These are phyloP conservation scores for Magnolia kwangsiensis DNA, from an alignment of 164 flowering plant species.

Conservation along the genomic window DNA sequence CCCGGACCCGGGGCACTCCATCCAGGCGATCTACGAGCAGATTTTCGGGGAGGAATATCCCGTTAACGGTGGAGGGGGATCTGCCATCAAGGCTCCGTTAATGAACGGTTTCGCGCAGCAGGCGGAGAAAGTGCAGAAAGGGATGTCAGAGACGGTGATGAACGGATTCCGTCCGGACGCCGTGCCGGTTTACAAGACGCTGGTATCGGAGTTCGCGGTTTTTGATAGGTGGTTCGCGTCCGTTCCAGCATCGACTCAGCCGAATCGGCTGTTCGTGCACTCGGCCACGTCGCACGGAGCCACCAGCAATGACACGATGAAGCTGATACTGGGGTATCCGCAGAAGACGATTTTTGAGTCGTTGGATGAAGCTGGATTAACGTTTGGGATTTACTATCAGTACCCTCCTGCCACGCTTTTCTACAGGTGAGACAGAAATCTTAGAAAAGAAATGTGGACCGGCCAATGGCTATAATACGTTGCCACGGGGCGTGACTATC, in stretches of 20 bases:
- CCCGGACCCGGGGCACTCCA: slow-evolving; percentile 77
- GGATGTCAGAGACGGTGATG: slow-evolving; percentile 61
- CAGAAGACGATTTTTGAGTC: slow-evolving; percentile 87
- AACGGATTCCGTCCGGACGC: slow-evolving; percentile 65
- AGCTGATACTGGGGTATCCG: slow-evolving; percentile 52
- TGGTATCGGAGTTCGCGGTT: slow-evolving; percentile 61
- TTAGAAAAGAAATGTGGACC: too few species aligned
- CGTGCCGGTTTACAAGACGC: slow-evolving; percentile 57
- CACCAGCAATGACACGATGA: slow-evolving; percentile 42
- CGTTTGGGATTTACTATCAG: slow-evolving; percentile 74
- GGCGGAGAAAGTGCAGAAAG: slow-evolving; percentile 40
- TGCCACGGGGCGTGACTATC: too few species aligned
- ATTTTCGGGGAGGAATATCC: slow-evolving; percentile 34
- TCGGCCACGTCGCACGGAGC: slow-evolving; percentile 77
- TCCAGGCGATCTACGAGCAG: slow-evolving; percentile 62
- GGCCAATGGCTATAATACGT: too few species aligned
- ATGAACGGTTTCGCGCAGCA: slow-evolving; percentile 83
- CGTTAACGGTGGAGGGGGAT: slow-evolving; percentile 1
- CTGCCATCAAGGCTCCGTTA: slow-evolving; percentile 12
- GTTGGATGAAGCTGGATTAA: slow-evolving; percentile 53
- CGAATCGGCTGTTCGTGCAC: slow-evolving; percentile 73
- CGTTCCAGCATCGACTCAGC: slow-evolving; percentile 71
- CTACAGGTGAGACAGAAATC: slow-evolving; percentile 36
- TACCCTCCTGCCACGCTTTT: slow-evolving; percentile 59
- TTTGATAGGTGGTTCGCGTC: slow-evolving; percentile 88